These are phyloP conservation scores for Aspergillus pseudoterreus DNA, from an alignment of 2,329 filamentous ascomycete species.

Conservation along the genomic window DNA sequence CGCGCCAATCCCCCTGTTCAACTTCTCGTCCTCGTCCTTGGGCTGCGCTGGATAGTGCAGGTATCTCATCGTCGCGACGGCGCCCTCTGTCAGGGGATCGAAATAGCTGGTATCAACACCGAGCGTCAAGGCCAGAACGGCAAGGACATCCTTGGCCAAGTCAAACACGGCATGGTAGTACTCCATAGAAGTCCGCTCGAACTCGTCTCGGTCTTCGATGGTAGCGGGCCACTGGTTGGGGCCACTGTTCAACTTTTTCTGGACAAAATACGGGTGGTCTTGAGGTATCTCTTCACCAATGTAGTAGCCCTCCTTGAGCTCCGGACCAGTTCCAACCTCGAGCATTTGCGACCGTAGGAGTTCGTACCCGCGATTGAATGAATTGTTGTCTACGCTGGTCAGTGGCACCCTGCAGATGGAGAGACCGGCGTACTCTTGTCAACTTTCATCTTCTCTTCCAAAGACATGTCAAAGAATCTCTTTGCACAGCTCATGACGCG, in stretches of 20 bases:
- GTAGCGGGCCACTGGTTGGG: conserved; percentile 40
- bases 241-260: conserved; percentile 37
- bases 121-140: conserved; percentile 39
- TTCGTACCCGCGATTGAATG: conserved; percentile 44
- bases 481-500: conserved; percentile 37
- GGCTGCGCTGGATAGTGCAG: conserved; percentile 43
- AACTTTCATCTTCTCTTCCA: conserved; percentile 41
- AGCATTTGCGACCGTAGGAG: conserved; percentile 41
- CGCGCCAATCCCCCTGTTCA: conserved; percentile 41
- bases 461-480: conserved; percentile 38
- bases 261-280: conserved; percentile 36
- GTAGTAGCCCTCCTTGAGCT: conserved; percentile 44
- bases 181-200: conserved; percentile 36
- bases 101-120: conserved; percentile 37
- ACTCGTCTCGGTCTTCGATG: conserved; percentile 24
- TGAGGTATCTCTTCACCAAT: conserved; percentile 41
- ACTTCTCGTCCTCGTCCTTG: conserved; percentile 31
- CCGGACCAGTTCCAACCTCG: conserved; percentile 39
- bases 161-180: conserved; percentile 40
- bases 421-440: conserved; percentile 24
- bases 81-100: conserved; percentile 30
- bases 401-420: neutral
- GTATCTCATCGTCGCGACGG: conserved; percentile 41
- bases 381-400: conserved; percentile 19
- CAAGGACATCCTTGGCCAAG: conserved; percentile 41